Conservation (phyloP, 257 asterid species). For the Linderniella brevidens region DNA sequence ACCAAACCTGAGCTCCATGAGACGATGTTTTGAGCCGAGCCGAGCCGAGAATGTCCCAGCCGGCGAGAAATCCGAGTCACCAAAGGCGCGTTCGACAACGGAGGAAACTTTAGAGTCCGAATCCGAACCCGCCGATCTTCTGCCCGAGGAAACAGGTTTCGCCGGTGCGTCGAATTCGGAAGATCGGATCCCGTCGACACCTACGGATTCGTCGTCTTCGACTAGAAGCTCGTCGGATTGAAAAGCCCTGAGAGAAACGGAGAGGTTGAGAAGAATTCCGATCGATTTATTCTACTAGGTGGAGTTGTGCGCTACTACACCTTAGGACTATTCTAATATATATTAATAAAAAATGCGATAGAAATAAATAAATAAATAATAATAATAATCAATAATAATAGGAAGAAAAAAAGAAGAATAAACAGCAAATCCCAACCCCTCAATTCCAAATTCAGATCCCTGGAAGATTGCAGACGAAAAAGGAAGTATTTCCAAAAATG, state of each 20-base stretch:
- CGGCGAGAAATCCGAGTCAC: slow-evolving; percentile 64
- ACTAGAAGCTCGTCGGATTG: slow-evolving; percentile 79
- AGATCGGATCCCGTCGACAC: slow-evolving; percentile 51
- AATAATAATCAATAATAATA: too few relatives aligned
- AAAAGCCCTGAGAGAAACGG: slow-evolving; percentile 23
- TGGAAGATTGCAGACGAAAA: too few relatives aligned
- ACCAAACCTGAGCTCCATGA: slow-evolving; percentile 56
- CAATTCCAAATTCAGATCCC: too few relatives aligned
- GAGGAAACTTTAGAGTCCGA: slow-evolving; percentile 72
- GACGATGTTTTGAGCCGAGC: slow-evolving; percentile 57
- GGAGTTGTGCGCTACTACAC: too few relatives aligned
- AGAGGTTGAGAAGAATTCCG: slow-evolving; percentile 18
- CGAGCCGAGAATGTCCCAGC: slow-evolving; percentile 95
- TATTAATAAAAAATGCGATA: too few relatives aligned
- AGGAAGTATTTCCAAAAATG: too few relatives aligned
- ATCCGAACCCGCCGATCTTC: slow-evolving; percentile 39
- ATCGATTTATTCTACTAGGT: too few relatives aligned
- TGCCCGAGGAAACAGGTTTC: slow-evolving; percentile 17
- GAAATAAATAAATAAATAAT: too few relatives aligned
- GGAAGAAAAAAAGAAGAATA: too few relatives aligned
- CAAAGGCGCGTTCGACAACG: slow-evolving; percentile 77
- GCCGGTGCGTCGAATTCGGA: slow-evolving; percentile 16
- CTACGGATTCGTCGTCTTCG: slow-evolving; percentile 83
- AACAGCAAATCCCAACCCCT: too few relatives aligned
- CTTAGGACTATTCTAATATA: too few relatives aligned